Conservation (phyloP, 2,329 filamentous ascomycete species). For the Colletotrichum lindemuthianum region DNA sequence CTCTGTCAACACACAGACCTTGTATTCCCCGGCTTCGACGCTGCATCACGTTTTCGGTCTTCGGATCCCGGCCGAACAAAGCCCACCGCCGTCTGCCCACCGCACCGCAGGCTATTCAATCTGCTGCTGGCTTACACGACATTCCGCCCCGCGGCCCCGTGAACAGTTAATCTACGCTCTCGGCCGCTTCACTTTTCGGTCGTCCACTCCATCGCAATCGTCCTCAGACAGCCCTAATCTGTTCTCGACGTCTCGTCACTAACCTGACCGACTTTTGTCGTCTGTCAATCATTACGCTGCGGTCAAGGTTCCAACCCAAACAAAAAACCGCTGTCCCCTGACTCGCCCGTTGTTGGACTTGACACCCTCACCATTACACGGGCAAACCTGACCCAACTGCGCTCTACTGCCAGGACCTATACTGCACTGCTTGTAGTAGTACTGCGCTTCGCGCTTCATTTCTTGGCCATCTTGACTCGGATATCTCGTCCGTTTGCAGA, state of each 20-base stretch:
- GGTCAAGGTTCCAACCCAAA: slow-evolving; percentile 5
- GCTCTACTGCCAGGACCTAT: too few species aligned
- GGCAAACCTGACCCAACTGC: slow-evolving; percentile 1
- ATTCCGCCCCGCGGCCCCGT: slow-evolving; percentile 22
- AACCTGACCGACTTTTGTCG: too few species aligned
- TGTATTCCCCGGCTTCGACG: slow-evolving; percentile 23
- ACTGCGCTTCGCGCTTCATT: background rate
- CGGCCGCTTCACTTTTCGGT: slow-evolving; percentile 8
- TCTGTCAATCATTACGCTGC: slow-evolving; percentile 8
- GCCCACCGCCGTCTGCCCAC: background rate
- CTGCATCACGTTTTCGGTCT: slow-evolving; percentile 31
- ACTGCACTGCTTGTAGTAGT: too few species aligned
- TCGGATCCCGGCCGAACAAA: slow-evolving; percentile 29
- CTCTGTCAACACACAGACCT: slow-evolving; percentile 12
- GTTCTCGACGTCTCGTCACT: slow-evolving; percentile 19
- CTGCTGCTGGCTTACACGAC: slow-evolving; percentile 17
- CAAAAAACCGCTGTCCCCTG: slow-evolving; percentile 17
- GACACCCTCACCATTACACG: slow-evolving; percentile 32
- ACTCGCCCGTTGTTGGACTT: slow-evolving; percentile 34
- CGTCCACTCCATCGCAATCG: slow-evolving; percentile 1
- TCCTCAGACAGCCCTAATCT: slow-evolving; percentile 18
- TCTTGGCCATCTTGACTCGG: slow-evolving; percentile 24
- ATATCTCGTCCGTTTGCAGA: slow-evolving; percentile 32
- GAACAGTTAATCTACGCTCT: slow-evolving; percentile 27
- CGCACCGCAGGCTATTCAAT: slow-evolving; percentile 3